phyloP scores from a whole-genome alignment of 352 stramenopile genomes.

The Pythium sukuiense region DNA sequence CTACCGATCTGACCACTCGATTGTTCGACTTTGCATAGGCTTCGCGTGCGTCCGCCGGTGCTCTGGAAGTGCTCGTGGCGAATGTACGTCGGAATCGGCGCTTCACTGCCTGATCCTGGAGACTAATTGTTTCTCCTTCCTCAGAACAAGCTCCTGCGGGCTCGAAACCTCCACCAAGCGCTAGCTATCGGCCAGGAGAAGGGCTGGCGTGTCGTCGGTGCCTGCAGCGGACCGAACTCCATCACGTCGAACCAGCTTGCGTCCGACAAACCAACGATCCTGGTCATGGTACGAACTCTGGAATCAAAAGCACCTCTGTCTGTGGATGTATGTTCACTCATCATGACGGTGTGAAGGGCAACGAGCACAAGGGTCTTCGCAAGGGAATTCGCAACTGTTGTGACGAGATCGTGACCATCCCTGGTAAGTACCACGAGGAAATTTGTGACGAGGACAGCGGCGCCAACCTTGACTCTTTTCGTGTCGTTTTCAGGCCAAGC shows the following conservation, averaged over 20 bases:
- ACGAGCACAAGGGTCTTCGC: conserved; percentile 75
- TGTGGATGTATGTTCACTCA: background rate
- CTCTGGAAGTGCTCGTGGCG: conserved; percentile 71
- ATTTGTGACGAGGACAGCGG: too few relatives aligned
- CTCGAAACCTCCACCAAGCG: conserved; percentile 66
- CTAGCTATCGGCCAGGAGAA: conserved; percentile 63
- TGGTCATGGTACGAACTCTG: conserved; percentile 62
- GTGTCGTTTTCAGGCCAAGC: conserved; percentile 33
- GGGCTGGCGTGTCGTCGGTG: conserved; percentile 72
- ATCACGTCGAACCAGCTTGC: conserved; percentile 57
- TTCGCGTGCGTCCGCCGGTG: conserved; percentile 70
- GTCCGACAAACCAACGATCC: conserved; percentile 59
- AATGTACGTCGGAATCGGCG: conserved; percentile 39
- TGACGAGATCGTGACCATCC: conserved; percentile 73
- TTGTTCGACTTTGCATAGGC: conserved; percentile 24
- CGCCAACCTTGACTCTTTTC: background rate
- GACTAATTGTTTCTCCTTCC: background rate
- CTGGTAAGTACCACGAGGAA: conserved; percentile 26
- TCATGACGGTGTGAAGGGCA: conserved; percentile 37
- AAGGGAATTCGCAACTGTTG: conserved; percentile 74
- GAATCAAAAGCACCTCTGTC: too few relatives aligned
- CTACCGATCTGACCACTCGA: too few relatives aligned
- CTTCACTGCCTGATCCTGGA: too few relatives aligned
- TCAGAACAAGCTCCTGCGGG: conserved; percentile 66
- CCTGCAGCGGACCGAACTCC: conserved; percentile 71